Base-by-base conservation (phyloP, 2,329 filamentous ascomycete genomes). In the Xylariaceae sp. region DNA sequence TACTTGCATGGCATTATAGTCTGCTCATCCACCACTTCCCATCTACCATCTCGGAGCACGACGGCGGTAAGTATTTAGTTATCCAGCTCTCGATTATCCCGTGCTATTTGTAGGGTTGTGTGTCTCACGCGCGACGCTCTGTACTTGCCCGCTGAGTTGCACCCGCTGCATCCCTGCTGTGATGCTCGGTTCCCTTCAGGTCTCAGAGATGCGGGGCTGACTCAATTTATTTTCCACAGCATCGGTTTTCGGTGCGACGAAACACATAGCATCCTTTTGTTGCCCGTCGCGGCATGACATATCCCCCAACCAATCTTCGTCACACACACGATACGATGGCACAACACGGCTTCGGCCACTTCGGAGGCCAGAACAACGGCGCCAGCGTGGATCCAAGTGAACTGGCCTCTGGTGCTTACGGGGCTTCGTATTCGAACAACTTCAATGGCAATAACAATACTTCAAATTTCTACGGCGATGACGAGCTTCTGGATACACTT, bases 301-400 rank as follows among this genome's bases (percentile, higher is more conserved):
- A 53, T 59, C 51, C 57, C 44, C 37, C 59, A 53, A 56, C 59
- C 35, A 55, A 57, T 54, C 44, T 61, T n/a, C n/a, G 50, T 51
- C 52, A 57, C 45, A 66, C 64, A 42, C 59, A 62, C 62, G 58
- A 65, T 61, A 67, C 67, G 62, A 84, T 84, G 81, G 78, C 81
- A 66, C 80, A 82, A 57, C 80, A 83, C 75, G 74, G 76, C 67
- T 85, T 83, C 73, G 76, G 76, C 70, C 80, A 82, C 65, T 84
- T 84, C 70, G 77, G 79, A 64, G 75, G 76, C 68, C 80, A 82
- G 65, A 80, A 80, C 64, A 79, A 77, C 60, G 77, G 81, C 64
- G 82, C 74, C 55, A 82, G 82, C 70, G 87, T 97, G 70, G 90
- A 97, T 71, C 93, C 93, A 9, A 93, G 90, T 62, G 90, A 94